These are phyloP conservation scores for Thelephora aurantiotincta DNA, from an alignment of 768 basidiomycete genomes.

Conservation along the genomic window DNA sequence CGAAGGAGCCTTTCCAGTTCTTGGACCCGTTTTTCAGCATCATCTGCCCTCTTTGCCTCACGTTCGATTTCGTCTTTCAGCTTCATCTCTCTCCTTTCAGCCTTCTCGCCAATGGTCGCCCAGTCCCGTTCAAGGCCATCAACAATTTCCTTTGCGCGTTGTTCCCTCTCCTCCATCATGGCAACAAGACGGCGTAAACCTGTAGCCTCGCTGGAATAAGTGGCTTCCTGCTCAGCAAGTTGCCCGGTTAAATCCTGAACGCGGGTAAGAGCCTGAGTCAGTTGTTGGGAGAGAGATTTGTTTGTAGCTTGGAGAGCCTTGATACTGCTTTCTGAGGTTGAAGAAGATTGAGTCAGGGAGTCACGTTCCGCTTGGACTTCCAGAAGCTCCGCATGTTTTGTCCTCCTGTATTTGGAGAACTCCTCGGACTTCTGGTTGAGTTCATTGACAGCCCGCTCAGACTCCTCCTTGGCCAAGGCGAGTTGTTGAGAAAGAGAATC, in stretches of 20 bases:
- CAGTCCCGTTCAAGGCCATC: constrained; percentile 75
- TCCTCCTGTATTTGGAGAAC: constrained; percentile 68
- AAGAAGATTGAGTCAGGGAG: constrained; percentile 49
- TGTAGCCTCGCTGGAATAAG: constrained; percentile 65
- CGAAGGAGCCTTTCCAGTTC: constrained; percentile 64
- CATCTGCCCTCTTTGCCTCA: constrained; percentile 55
- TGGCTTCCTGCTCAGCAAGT: constrained; percentile 75
- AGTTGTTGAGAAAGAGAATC: constrained; percentile 77
- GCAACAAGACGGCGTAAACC: constrained; percentile 61
- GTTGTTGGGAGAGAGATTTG: constrained; percentile 54
- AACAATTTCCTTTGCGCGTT: constrained; percentile 71
- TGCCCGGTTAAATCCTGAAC: constrained; percentile 65
- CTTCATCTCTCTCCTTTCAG: constrained; percentile 50
- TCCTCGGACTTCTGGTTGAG: constrained; percentile 65
- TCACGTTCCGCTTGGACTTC: constrained; percentile 71
- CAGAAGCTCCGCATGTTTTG: constrained; percentile 66
- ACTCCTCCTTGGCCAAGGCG: constrained; percentile 61
- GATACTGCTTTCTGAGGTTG: constrained; percentile 52
- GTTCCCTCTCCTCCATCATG: constrained; percentile 81
- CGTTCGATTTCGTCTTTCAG: constrained; percentile 59
- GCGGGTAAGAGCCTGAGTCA: constrained; percentile 62
- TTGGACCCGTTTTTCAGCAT: constrained; percentile 55
- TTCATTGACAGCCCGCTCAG: constrained; percentile 55
- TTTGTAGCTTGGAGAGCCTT: constrained; percentile 65
- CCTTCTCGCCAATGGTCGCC: constrained; percentile 55